phyloP scores from a whole-genome alignment of 371 early-diverging fungal genomes.

The Choanephora cucurbitarum region DNA sequence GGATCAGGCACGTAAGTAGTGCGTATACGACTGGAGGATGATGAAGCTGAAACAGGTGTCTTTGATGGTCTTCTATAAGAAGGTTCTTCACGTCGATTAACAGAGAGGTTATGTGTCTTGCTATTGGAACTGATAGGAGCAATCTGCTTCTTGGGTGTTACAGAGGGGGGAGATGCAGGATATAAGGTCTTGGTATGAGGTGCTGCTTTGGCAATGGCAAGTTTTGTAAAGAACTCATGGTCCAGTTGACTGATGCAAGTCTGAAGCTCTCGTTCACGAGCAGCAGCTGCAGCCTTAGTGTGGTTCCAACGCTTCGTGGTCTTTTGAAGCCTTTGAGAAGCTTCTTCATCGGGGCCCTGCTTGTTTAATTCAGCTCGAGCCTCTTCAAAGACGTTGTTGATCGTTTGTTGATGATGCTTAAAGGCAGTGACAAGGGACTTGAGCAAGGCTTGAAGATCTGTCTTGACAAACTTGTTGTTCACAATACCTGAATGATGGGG shows the following conservation, averaged over 20 bases:
- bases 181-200: conserved; percentile 5
- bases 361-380: conserved; percentile 33
- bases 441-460: conserved; percentile 53
- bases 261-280: conserved; percentile 37
- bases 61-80: conserved; percentile 1
- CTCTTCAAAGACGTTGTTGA: conserved; percentile 37
- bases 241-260: conserved; percentile 39
- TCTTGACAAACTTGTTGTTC: conserved; percentile 41
- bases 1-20: conserved; percentile 30
- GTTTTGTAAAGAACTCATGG: conserved; percentile 50
- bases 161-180: conserved; percentile 3
- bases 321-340: conserved; percentile 36
- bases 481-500: conserved; percentile 40
- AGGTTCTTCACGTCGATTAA: conserved; percentile 1
- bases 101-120: not conserved
- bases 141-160: conserved; percentile 1
- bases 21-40: not conserved
- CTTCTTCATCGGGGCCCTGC: conserved; percentile 33
- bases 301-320: conserved; percentile 51
- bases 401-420: conserved; percentile 42
- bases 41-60: conserved; percentile 10
- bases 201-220: conserved; percentile 37
- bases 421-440: conserved; percentile 49
- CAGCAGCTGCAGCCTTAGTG: conserved; percentile 30
- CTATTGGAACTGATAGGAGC: not conserved